A percentile compares a stretch with the other conserved stretches of the same genome.
These are phyloP conservation scores for Takakia lepidozioides DNA, from an alignment of 225 moss, liverwort and hornwort species.

Conservation along the genomic window DNA sequence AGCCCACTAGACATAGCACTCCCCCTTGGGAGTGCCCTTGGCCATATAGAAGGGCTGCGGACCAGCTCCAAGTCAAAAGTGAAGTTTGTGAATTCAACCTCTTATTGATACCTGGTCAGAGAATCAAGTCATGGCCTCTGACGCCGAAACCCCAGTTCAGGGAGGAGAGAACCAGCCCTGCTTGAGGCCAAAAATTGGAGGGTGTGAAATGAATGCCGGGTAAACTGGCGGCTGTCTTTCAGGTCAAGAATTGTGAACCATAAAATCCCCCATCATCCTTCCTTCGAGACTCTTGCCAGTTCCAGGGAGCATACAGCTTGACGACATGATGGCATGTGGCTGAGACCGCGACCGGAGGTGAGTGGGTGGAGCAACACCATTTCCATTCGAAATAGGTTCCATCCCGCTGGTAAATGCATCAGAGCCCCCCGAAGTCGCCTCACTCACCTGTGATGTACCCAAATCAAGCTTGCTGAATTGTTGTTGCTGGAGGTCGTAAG, in stretches of 20 bases:
- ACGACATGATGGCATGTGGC: conserved; percentile 25
- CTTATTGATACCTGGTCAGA: too few relatives aligned
- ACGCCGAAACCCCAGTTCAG: too few relatives aligned
- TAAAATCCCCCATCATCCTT: conserved; percentile 6
- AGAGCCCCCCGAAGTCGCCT: conserved; percentile 16
- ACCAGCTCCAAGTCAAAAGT: too few relatives aligned
- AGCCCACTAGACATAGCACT: too few relatives aligned
- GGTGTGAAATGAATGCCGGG: too few relatives aligned
- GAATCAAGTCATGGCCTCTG: too few relatives aligned
- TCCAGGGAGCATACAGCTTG: conserved; percentile 27
- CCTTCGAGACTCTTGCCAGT: conserved; percentile 2
- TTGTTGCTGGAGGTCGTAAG: conserved; percentile 27
- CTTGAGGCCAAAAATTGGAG: too few relatives aligned
- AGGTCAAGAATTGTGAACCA: not conserved
- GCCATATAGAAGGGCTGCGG: too few relatives aligned
- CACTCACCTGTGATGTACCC: conserved; percentile 13
- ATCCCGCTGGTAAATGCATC: conserved; percentile 18
- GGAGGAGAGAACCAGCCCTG: too few relatives aligned
- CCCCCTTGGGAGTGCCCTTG: too few relatives aligned
- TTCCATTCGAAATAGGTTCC: conserved; percentile 12
- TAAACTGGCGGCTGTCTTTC: too few relatives aligned
- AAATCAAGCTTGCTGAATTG: conserved; percentile 37
- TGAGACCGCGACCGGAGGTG: conserved; percentile 21
- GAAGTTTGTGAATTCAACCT: too few relatives aligned
- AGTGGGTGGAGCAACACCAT: conserved; percentile 21